Base-by-base conservation (phyloP, 2,329 filamentous ascomycete species). In the Nannizziopsis barbatae region DNA sequence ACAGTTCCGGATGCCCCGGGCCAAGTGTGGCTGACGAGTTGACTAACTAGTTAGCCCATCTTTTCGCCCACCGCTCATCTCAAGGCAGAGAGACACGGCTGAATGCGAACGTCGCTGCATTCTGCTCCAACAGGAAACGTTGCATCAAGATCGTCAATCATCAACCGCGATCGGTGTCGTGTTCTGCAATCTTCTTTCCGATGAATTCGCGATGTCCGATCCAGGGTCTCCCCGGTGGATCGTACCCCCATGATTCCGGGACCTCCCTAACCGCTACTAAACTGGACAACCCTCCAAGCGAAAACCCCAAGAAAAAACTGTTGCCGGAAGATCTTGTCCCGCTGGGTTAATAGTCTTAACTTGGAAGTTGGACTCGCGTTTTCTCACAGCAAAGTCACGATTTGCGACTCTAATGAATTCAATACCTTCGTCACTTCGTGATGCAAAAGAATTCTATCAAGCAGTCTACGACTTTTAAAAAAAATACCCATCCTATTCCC, bases 151-250 rank as follows among this genome's bases (percentile, higher is more conserved):
- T 31, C 18, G 31, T 22, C 43, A 39, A 45, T 11, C 8, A 6
- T 20, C 15, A 18, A 22, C 43, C 39, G 18, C 20, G 4, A 7
- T 5, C 10, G 11, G 37, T 40, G 10, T 20, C 37, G 12, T 36
- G 43, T 45, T 45, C 43, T 45, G 33, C 33, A 45, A 45, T 35
- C 33, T 38, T 45, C 39, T 17, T 45, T 18, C 35, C 33, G 33
- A 45, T 32, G 20, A 14, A 15, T 22, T 45, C 30, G 9, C 22
- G 43, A 45, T 45, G 20, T 9, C 22, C 31, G 11, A 39, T 38
- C 43, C 22, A 15, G 43, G 43, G 18, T 45, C 35, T 45, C 31
- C 36, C 43, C 39, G 43, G 43, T 39, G 42, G 36, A 14, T 10
- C n/a, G 17, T 41, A 20, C 30, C 31, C 43, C 43, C 43, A 27